A percentile compares a stretch with the other conserved stretches of the same genome.
These are phyloP conservation scores for Dichotomopilus funicola DNA, from an alignment of 2,329 filamentous ascomycete species.

Conservation along the genomic window DNA sequence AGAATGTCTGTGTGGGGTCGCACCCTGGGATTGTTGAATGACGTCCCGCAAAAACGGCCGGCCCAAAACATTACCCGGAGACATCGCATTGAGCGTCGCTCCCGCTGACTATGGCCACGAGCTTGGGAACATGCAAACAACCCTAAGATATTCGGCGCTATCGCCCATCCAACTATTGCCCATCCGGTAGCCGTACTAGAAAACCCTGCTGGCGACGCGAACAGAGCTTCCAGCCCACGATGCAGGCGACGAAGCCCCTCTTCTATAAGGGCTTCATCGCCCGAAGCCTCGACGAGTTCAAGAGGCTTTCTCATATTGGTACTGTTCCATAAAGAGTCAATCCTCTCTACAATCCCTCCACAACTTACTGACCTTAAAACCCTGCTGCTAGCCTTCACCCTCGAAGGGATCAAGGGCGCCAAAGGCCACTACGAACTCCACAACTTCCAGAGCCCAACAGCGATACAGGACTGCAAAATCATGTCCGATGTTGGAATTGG, in stretches of 20 bases:
- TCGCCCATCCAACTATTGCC: conserved; percentile 2
- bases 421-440: conserved; percentile 58
- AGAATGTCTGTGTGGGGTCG: neutral
- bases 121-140: conserved; percentile 11
- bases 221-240: conserved; percentile 11
- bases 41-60: conserved; percentile 15
- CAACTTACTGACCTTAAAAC: neutral
- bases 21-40: conserved; percentile 2
- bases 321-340: conserved; percentile 14
- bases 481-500: conserved; percentile 86
- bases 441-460: conserved; percentile 49
- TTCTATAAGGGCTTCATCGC: conserved; percentile 49
- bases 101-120: neutral
- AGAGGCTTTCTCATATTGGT: conserved; percentile 51
- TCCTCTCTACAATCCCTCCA: neutral
- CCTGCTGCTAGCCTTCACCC: conserved; percentile 50
- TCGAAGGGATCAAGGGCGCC: conserved; percentile 62
- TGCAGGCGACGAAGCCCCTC: conserved; percentile 22
- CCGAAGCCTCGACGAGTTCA: conserved; percentile 55
- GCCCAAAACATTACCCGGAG: neutral
- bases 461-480: conserved; percentile 55
- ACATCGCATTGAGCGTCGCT: conserved; percentile 3
- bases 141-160: conserved; percentile 14
- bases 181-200: neutral
- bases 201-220: neutral